Evolutionary conservation across 257 asterid genomes (phyloP).

Genomic region (Penstemon barbatus): DNA sequence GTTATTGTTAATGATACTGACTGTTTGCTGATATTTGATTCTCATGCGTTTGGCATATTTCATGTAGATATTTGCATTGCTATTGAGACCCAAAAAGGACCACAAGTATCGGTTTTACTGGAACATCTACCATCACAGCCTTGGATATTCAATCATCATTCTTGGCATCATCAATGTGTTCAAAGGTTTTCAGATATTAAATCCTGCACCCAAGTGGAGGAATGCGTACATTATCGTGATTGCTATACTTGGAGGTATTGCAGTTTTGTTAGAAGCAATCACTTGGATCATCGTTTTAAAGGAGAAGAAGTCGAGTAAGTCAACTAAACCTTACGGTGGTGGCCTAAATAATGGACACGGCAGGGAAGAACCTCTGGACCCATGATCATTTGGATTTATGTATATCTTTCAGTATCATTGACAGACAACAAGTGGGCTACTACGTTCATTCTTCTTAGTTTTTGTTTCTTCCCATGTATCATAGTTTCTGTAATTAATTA

Average conservation of each 20-base stretch:
- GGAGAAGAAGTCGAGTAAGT: constrained; percentile 49
- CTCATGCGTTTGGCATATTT: constrained; percentile 21
- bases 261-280: constrained; percentile 54
- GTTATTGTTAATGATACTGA: neutral
- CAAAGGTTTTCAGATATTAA: constrained; percentile 68
- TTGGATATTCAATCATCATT: constrained; percentile 58
- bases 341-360: constrained; percentile 41
- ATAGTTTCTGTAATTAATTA: constrained; percentile 14
- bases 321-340: constrained; percentile 61
- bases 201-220: constrained; percentile 67
- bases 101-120: constrained; percentile 79
- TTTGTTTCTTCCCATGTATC: neutral
- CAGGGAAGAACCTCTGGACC: constrained; percentile 40
- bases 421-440: neutral
- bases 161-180: constrained; percentile 78
- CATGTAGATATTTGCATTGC: constrained; percentile 60
- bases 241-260: constrained; percentile 52
- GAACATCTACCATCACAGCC: constrained; percentile 76
- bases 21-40: constrained; percentile 7
- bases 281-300: constrained; percentile 67
- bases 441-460: neutral
- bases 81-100: constrained; percentile 77
- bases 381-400: constrained; percentile 22
- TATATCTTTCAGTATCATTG: neutral
- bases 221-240: constrained; percentile 50